phyloP scores from a whole-genome alignment of 768 basidiomycete species.

The Gloeophyllum trabeum region DNA sequence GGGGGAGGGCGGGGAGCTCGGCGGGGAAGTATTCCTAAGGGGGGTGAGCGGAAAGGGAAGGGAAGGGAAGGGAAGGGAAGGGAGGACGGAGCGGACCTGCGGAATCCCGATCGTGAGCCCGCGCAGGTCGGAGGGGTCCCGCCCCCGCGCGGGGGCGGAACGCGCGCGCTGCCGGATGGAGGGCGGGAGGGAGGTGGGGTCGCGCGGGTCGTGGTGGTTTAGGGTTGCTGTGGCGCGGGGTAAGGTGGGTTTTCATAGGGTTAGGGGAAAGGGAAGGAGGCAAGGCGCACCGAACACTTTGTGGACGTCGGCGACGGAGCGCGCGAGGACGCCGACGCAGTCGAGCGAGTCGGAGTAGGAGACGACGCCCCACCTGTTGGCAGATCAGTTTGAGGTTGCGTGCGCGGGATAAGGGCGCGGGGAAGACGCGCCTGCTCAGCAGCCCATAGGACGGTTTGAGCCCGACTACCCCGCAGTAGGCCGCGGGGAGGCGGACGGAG shows the following conservation, averaged over 20 bases:
- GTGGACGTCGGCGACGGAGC: slow-evolving; percentile 33
- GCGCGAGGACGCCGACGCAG: slow-evolving; percentile 78
- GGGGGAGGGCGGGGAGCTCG: slow-evolving; percentile 38
- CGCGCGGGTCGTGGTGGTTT: slow-evolving; percentile 49
- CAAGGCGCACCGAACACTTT: slow-evolving; percentile 53
- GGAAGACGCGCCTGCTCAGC: slow-evolving; percentile 57
- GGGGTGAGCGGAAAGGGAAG: not conserved
- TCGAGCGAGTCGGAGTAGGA: slow-evolving; percentile 94
- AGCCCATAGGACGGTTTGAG: slow-evolving; percentile 94
- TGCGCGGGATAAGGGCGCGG: not conserved
- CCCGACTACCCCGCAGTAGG: slow-evolving; percentile 88
- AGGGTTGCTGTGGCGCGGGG: slow-evolving; percentile 25
- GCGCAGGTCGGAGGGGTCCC: not conserved
- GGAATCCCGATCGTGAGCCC: slow-evolving; percentile 56
- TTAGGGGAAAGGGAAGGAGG: not conserved
- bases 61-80: not conserved
- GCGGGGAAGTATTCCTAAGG: slow-evolving; percentile 69
- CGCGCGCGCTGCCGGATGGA: not conserved
- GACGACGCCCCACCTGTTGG: slow-evolving; percentile 72
- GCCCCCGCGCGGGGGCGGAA: too few species aligned
- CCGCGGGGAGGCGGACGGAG: slow-evolving; percentile 85
- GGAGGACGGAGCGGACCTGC: slow-evolving; percentile 27
- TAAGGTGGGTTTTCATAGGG: not conserved
- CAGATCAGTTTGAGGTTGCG: slow-evolving; percentile 2
- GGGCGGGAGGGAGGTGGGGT: slow-evolving; percentile 56